Base-by-base conservation (phyloP, 2,329 filamentous ascomycete genomes). In the Lecanicillium sp. region DNA sequence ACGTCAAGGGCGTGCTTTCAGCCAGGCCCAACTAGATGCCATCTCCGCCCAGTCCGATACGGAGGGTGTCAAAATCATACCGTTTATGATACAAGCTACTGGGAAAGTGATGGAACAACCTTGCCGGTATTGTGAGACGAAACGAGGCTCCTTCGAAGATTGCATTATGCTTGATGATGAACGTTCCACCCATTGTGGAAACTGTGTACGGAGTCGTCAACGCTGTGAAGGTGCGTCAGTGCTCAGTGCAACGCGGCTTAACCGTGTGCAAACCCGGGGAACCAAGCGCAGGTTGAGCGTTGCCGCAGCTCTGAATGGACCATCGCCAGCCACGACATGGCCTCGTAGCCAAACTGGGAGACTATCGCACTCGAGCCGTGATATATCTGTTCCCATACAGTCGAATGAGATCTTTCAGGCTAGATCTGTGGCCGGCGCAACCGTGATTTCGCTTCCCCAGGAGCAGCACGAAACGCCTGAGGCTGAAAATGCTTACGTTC, bases 21-120 rank as follows among this genome's bases (percentile, higher is more conserved):
- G 12, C 28, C 28, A 29, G 28, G 28, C 13, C 28, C 28, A 29
- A 13, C 28, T 29, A 4, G 15, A 5, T 14, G 4, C 12, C 28
- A 29, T 29, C 28, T 29, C 12, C 28, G 28, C n/a, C n/a, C n/a
- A n/a, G n/a, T n/a, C n/a, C n/a, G n/a, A n/a, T n/a, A n/a, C 13
- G 28, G 15, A 29, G 13, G 28, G 28, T 14, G 28, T 9, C 28
- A 29, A 29, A 18, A 18, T 31, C 25, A 22, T 20, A 18, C 20
- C 30, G 14, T 33, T 16, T 33, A 33, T 33, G 31, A 33, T 33
- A 33, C 31, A 33, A 33, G 31, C 31, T 18, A 18, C 31, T 33
- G 31, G 31, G 31, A 18, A 33, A 13, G 31, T 33, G 31, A 33
- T 33, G 31, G 16, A 33, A 12, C 15, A 33, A 19, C 16, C 31